Percentiles rank a stretch among this genome's conserved stretches.
These are phyloP conservation scores for Umbelopsis sp. DNA, from an alignment of 371 early-diverging fungal species.

Conservation along the genomic window DNA sequence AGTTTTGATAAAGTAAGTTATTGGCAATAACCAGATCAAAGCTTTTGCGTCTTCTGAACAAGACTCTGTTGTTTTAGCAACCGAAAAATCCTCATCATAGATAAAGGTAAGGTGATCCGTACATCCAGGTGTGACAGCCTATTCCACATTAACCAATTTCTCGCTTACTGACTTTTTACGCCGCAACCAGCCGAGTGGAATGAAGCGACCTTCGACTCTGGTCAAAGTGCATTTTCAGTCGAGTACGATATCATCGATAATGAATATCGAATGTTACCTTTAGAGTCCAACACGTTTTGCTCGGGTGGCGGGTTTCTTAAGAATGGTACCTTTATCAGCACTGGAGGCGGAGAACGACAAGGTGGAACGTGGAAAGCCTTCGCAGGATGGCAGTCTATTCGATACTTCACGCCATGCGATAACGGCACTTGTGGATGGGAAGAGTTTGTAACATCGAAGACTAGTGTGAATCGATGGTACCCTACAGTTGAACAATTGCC, in stretches of 20 bases:
- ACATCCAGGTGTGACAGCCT: not conserved
- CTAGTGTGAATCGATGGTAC: constrained; percentile 63
- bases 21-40: too few relatives aligned
- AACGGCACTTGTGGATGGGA: constrained; percentile 49
- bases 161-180: not conserved
- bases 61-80: constrained; percentile 28
- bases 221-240: constrained; percentile 52
- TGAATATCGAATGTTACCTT: constrained; percentile 43
- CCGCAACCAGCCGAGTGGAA: constrained; percentile 43
- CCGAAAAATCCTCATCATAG: constrained; percentile 44
- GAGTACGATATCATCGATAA: constrained; percentile 57
- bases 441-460: constrained; percentile 39
- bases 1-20: constrained; percentile 38
- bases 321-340: constrained; percentile 63
- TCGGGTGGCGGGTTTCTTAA: constrained; percentile 62
- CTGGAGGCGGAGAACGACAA: constrained; percentile 57
- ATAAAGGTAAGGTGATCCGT: constrained; percentile 37
- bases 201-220: constrained; percentile 51
- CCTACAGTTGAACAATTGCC: constrained; percentile 61
- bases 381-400: constrained; percentile 59
- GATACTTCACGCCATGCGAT: constrained; percentile 53
- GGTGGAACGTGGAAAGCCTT: constrained; percentile 46
- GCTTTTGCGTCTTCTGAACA: not conserved
- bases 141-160: too few relatives aligned
- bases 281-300: constrained; percentile 69